Conservation (phyloP, 2,329 filamentous ascomycete genomes). For the Talaromyces atroroseus region DNA sequence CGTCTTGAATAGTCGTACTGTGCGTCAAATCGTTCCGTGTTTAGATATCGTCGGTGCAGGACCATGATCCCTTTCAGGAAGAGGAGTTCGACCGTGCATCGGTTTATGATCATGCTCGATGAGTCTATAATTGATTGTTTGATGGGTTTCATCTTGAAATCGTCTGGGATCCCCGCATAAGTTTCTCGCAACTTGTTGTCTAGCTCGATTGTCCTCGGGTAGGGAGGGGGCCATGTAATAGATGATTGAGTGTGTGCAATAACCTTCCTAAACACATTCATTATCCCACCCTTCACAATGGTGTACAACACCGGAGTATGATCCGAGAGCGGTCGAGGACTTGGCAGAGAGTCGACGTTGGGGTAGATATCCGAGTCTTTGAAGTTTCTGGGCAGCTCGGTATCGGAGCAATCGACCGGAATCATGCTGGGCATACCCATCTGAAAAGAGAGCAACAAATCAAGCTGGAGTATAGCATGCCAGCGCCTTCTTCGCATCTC, state of each 20-base stretch:
- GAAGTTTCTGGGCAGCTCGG: conserved; percentile 49
- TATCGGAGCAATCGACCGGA: conserved; percentile 53
- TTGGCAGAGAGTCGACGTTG: conserved; percentile 44
- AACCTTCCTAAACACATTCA: conserved; percentile 26
- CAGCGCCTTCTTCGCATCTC: conserved; percentile 41
- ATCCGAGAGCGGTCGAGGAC: conserved; percentile 45
- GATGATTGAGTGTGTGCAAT: conserved; percentile 19
- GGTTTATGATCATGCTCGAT: conserved; percentile 45
- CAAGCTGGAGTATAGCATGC: conserved; percentile 44
- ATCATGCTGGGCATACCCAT: conserved; percentile 57
- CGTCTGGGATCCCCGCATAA: conserved; percentile 18
- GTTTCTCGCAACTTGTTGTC: conserved; percentile 20
- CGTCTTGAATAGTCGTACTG: conserved; percentile 36
- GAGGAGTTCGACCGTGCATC: conserved; percentile 46
- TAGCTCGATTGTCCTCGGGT: conserved; percentile 19
- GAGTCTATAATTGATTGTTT: conserved; percentile 40
- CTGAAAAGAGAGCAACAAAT: conserved; percentile 55
- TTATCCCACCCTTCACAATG: conserved; percentile 28
- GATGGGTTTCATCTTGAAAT: conserved; percentile 22
- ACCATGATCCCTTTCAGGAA: conserved; percentile 46
- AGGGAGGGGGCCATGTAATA: conserved; percentile 9
- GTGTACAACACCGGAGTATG: conserved; percentile 41
- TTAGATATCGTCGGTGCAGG: conserved; percentile 47
- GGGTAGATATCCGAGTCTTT: conserved; percentile 54
- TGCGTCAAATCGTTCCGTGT: conserved; percentile 25